These are phyloP conservation scores for Flaveria bidentis DNA, from an alignment of 129 eudicot genomes.

Conservation along the genomic window DNA sequence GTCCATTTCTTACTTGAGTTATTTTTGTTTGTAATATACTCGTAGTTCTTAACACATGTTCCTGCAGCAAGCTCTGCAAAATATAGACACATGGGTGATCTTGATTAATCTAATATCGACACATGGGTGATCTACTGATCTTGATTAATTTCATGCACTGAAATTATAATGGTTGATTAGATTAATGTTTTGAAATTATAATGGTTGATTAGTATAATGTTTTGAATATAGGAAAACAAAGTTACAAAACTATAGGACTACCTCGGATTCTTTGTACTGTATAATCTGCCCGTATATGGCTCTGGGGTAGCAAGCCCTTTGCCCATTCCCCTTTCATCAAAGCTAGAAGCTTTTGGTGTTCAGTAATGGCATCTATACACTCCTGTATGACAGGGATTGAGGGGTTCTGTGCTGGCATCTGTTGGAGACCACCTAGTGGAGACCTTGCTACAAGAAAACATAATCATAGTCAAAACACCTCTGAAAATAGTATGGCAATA, in stretches of 20 bases:
- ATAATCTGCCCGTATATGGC: constrained; percentile 77
- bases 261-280: constrained; percentile 79
- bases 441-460: constrained; percentile 55
- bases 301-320: constrained; percentile 91
- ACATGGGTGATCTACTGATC: neutral
- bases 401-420: constrained; percentile 48
- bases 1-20: constrained; percentile 80
- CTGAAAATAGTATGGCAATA: neutral
- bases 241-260: constrained; percentile 30
- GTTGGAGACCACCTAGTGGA: constrained; percentile 55
- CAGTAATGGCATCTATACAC: constrained; percentile 79
- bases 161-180: constrained; percentile 3
- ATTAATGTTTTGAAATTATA: neutral
- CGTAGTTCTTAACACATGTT: constrained; percentile 82
- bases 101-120: neutral
- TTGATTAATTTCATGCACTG: neutral
- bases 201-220: neutral
- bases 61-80: constrained; percentile 86
- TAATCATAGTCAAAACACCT: neutral
- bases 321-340: constrained; percentile 93
- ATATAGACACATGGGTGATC: constrained; percentile 11
- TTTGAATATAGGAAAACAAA: constrained; percentile 2
- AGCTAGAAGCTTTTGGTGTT: constrained; percentile 85
- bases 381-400: constrained; percentile 65
- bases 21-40: constrained; percentile 63